A percentile compares a stretch with the other conserved stretches of the same genome.
Evolutionary conservation across 352 stramenopile genomes (phyloP).

Genomic region (Phytophthora brassicae): DNA sequence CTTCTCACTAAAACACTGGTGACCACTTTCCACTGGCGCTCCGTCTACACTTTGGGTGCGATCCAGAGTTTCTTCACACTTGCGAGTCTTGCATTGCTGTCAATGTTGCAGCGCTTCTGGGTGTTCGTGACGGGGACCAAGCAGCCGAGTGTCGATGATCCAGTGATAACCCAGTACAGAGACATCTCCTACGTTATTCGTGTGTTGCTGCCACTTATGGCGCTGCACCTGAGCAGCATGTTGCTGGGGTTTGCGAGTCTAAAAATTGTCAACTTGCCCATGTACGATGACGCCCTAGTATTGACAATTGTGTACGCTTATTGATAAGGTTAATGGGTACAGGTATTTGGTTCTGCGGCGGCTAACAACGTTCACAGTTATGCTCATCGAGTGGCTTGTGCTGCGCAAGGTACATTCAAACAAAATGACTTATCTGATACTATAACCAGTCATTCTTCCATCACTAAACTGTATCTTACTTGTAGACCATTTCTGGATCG

Average conservation of each 20-base stretch:
- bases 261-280: conserved; percentile 72
- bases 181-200: conserved; percentile 24
- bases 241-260: conserved; percentile 68
- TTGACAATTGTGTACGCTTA: too few species aligned
- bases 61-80: conserved; percentile 70
- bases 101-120: neutral
- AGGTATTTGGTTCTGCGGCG: conserved; percentile 68
- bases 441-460: too few species aligned
- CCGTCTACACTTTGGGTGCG: conserved; percentile 62
- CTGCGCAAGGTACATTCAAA: conserved; percentile 46
- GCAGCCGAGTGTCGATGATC: neutral
- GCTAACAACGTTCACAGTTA: conserved; percentile 73
- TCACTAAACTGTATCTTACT: too few species aligned
- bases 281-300: conserved; percentile 41
- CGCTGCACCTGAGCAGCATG: conserved; percentile 64
- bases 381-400: conserved; percentile 79
- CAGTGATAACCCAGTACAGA: neutral
- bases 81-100: conserved; percentile 34
- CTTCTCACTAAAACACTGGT: conserved; percentile 75
- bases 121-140: neutral
- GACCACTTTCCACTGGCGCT: conserved; percentile 59
- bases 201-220: conserved; percentile 52
- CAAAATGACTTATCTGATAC: neutral
- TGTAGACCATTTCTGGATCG: conserved; percentile 41
- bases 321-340: too few species aligned